Conservation (phyloP, 805 yeast species). For the Wickerhamomyces silvicola region DNA sequence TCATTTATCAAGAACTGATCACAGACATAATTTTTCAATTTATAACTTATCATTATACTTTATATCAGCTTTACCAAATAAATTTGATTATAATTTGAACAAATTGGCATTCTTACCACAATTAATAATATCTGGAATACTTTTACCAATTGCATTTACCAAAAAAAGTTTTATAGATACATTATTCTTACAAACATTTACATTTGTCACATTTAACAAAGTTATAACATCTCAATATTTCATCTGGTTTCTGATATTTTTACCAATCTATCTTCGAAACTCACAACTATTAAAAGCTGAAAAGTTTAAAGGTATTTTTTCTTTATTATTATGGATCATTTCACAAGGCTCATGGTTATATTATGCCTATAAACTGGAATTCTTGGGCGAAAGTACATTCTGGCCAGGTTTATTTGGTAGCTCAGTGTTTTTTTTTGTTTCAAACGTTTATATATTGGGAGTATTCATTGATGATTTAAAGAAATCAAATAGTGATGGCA, state of each 20-base stretch:
- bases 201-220: slow-evolving; percentile 74
- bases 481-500: neutral
- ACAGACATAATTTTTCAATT: slow-evolving; percentile 89
- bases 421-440: slow-evolving; percentile 50
- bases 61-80: slow-evolving; percentile 34
- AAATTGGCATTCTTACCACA: slow-evolving; percentile 83
- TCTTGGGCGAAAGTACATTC: slow-evolving; percentile 63
- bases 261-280: slow-evolving; percentile 63
- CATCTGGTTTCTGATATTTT: slow-evolving; percentile 83
- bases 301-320: slow-evolving; percentile 32
- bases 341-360: slow-evolving; percentile 76
- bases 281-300: slow-evolving; percentile 29
- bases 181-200: slow-evolving; percentile 68
- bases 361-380: slow-evolving; percentile 76
- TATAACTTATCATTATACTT: slow-evolving; percentile 72
- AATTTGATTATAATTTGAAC: slow-evolving; percentile 34
- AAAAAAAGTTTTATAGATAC: slow-evolving; percentile 40
- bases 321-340: slow-evolving; percentile 53
- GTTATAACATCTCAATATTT: slow-evolving; percentile 94
- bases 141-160: slow-evolving; percentile 50
- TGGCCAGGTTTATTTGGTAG: slow-evolving; percentile 51
- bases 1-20: slow-evolving; percentile 80
- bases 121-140: slow-evolving; percentile 46
- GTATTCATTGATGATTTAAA: slow-evolving; percentile 41
- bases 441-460: slow-evolving; percentile 56